A percentile compares a stretch with the other conserved stretches of the same genome.
These are phyloP conservation scores for Excoecaria agallocha DNA, from an alignment of 345 rosid species.

Conservation along the genomic window DNA sequence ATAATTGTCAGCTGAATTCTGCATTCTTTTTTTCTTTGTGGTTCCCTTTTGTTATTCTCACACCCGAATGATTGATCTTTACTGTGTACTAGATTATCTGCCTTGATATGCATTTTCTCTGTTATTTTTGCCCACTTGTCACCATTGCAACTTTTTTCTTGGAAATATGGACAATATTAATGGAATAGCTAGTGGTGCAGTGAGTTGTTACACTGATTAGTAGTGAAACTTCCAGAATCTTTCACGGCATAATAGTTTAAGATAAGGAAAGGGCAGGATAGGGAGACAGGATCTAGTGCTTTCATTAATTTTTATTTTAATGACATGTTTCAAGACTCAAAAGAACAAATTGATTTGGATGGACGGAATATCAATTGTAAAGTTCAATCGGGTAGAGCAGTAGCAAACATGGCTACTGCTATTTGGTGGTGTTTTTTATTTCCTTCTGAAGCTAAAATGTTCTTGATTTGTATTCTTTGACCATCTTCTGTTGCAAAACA, in stretches of 20 bases:
- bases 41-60: too few species aligned
- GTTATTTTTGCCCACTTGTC: neutral
- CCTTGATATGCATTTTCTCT: neutral
- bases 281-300: neutral
- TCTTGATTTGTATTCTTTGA: neutral
- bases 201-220: neutral
- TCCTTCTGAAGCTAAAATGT: neutral
- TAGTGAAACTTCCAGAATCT: neutral
- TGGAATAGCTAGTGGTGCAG: neutral
- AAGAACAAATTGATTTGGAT: neutral
- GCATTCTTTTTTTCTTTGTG: neutral
- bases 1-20: too few species aligned
- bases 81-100: neutral
- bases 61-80: neutral
- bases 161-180: neutral
- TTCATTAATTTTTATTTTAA: neutral
- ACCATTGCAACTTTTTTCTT: neutral
- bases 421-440: neutral
- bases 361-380: neutral
- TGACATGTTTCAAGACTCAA: neutral
- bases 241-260: neutral
- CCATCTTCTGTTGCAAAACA: neutral
- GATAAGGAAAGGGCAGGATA: neutral
- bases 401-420: neutral
- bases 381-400: neutral